These are phyloP conservation scores for Zygoascus hellenicus DNA, from an alignment of 1,139 yeast species.

Conservation along the genomic window DNA sequence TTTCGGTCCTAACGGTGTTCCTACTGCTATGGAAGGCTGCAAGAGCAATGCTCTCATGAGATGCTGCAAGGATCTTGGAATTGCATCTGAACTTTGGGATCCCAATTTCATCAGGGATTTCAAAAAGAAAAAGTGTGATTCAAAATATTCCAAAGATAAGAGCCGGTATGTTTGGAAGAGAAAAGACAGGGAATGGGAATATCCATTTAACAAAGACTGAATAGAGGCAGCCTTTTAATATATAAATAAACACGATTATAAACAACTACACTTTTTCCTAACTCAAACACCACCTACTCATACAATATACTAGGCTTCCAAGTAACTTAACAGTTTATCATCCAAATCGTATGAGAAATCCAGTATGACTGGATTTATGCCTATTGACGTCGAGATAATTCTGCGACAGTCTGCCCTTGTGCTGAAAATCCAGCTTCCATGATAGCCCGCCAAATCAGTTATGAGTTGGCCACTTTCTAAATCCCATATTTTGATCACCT, in stretches of 20 bases:
- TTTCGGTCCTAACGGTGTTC: slow-evolving; percentile 78
- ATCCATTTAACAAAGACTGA: slow-evolving; percentile 55
- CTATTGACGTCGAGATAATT: slow-evolving; percentile 33
- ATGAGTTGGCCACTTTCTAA: slow-evolving; percentile 26
- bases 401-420: slow-evolving; percentile 30
- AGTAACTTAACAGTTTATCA: slow-evolving; percentile 21
- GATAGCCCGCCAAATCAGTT: slow-evolving; percentile 28
- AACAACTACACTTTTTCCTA: too few relatives aligned
- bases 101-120: slow-evolving; percentile 80
- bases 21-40: slow-evolving; percentile 97
- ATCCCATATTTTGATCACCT: slow-evolving; percentile 36
- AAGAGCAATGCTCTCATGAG: slow-evolving; percentile 95
- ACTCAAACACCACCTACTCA: too few relatives aligned
- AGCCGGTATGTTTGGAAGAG: slow-evolving; percentile 75
- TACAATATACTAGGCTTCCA: slow-evolving; percentile 13
- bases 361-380: slow-evolving; percentile 31
- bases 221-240: neutral
- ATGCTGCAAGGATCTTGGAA: slow-evolving; percentile 94
- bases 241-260: too few relatives aligned
- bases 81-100: slow-evolving; percentile 97
- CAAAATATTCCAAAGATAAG: slow-evolving; percentile 83
- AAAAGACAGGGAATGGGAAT: slow-evolving; percentile 63
- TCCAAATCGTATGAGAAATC: slow-evolving; percentile 31
- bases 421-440: slow-evolving; percentile 35
- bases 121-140: slow-evolving; percentile 72